Base-by-base conservation (phyloP, 2,329 filamentous ascomycete genomes). In the Calycina herbarum region DNA sequence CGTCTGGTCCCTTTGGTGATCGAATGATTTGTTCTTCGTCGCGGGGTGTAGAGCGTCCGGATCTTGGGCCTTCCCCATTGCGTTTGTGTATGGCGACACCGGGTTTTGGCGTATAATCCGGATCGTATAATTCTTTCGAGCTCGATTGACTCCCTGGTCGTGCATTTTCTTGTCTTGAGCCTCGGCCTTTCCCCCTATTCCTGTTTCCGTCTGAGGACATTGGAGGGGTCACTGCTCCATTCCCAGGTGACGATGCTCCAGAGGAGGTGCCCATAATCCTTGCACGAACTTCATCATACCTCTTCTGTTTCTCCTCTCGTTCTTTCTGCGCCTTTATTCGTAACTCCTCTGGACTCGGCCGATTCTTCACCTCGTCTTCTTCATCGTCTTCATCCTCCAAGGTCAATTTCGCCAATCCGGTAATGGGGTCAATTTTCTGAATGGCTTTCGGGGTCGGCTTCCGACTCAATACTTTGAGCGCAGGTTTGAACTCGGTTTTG, bases 271-370 rank as follows among this genome's bases (percentile, higher is more conserved):
- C 93, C 77, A 97, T 94, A 64, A 97, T 89, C 76, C 93, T 90
- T 72, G 94, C 92, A 35, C 94, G 85, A 5, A 89, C 92, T 79
- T 97, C 93, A 67, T 96, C 91, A 76, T 97, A 97, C 67, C 91
- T 90, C 64, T 88, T 88, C 80, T 96, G 91, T 80, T 95, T 97
- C 79, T 96, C 93, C 75, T 96, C 93, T 10, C 88, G 86, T 72
- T 96, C 92, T 59, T 86, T 84, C 76, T 93, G 87, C 62, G 94
- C 91, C 74, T 90, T 90, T 29, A 88, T 86, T 68, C 91, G 88
- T 40, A 93, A 85, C 79, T 97, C 90, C 72, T 94, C 91, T 3
- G 89, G 85, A 0, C 87, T 90, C 56, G 87, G 85, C 71, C 88
- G 87, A 24, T 83, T 81, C 68, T 86, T 85, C 75, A 86, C 87